Conservation (phyloP, 73 alveolate species). For the Paramecium caudatum region DNA sequence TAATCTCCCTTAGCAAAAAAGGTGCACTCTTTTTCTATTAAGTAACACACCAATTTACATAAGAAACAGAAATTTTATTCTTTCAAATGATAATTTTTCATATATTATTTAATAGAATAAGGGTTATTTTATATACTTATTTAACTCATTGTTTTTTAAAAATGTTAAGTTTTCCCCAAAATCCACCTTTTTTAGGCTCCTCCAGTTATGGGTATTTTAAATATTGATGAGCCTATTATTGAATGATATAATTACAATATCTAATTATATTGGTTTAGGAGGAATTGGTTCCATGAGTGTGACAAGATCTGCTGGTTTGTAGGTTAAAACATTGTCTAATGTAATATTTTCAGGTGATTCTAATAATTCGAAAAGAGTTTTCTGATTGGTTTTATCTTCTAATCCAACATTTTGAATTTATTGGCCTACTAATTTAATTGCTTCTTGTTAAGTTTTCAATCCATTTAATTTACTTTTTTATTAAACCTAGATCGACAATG, state of each 20-base stretch:
- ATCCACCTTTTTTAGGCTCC: conserved; percentile 70
- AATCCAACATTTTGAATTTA: not conserved
- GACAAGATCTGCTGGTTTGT: conserved; percentile 35
- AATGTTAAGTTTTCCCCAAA: conserved; percentile 39
- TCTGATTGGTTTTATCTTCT: not conserved
- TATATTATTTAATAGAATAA: too few relatives aligned
- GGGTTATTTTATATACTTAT: not conserved
- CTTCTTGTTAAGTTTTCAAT: not conserved
- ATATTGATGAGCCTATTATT: conserved; percentile 23
- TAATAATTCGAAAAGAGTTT: conserved; percentile 41
- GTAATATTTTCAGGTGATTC: conserved; percentile 40
- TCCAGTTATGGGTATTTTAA: conserved; percentile 29
- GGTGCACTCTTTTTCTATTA: too few relatives aligned
- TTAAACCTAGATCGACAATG: not conserved
- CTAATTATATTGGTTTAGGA: conserved; percentile 64
- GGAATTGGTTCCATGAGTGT: conserved; percentile 44
- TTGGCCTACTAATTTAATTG: not conserved
- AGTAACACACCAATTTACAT: too few relatives aligned
- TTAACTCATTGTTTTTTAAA: conserved; percentile 58
- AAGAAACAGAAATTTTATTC: too few relatives aligned
- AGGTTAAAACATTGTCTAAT: conserved; percentile 43
- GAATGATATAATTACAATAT: conserved; percentile 12
- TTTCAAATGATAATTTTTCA: too few relatives aligned
- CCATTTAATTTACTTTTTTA: conserved; percentile 48
- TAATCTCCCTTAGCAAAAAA: too few relatives aligned